Conservation (phyloP, 2,329 filamentous ascomycete species). For the Penicillium thymicola region DNA sequence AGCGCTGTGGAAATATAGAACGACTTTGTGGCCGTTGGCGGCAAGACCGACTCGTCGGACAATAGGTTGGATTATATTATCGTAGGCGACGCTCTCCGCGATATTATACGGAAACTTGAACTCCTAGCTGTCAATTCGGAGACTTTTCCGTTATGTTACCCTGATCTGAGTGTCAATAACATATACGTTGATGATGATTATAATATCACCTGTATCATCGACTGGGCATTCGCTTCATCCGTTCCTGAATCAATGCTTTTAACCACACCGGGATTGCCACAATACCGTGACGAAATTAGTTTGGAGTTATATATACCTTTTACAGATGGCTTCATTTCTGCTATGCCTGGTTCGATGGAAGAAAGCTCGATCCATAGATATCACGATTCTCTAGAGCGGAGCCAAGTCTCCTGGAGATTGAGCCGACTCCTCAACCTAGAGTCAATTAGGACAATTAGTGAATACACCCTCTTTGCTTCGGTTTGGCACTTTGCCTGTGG, state of each 20-base stretch:
- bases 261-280: neutral
- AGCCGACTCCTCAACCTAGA: neutral
- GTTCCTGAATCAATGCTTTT: neutral
- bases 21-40: slow-evolving; percentile 23
- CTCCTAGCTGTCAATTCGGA: neutral
- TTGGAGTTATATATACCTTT: neutral
- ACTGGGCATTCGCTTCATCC: neutral
- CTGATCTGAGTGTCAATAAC: neutral
- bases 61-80: slow-evolving; percentile 29
- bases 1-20: slow-evolving; percentile 21
- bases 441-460: neutral
- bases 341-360: neutral
- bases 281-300: neutral
- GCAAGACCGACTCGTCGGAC: slow-evolving; percentile 18
- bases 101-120: slow-evolving; percentile 7
- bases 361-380: neutral
- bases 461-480: neutral
- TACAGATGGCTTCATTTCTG: neutral
- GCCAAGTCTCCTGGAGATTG: neutral
- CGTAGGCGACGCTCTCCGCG: slow-evolving; percentile 17
- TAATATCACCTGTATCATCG: neutral
- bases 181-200: neutral
- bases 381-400: neutral
- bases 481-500: neutral
- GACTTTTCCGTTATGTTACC: neutral